Evolutionary conservation across 495 filamentous ascomycete genomes (phyloP), one percentile per base, ranked within the genome.

Genomic region (Sphaerosporella brunnea): DNA sequence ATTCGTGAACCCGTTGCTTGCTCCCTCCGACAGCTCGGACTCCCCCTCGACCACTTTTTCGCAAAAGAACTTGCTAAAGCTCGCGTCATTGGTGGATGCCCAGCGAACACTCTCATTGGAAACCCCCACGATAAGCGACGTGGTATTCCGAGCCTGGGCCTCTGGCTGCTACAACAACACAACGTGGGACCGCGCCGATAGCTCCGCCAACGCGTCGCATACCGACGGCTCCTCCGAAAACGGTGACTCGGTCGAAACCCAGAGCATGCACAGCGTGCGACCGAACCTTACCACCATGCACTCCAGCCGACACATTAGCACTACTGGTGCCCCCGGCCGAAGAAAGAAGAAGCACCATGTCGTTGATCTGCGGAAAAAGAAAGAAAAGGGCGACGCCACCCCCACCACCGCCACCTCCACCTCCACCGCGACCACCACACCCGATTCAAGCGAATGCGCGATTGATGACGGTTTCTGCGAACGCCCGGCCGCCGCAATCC

Each of bases 111-210:
- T 95, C 23, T 90, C 85, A 13, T 64, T 95, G 0, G 84, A 87
- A 53, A 94, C 88, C 9, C 82, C 86, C 0, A 72, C 73, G 10
- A 82, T 95, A 36, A 66, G 74, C 38, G 82, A 94, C 61, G 79
- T 80, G 3, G 75, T 96, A 18, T 94, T 88, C 60, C 73, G 90
- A 37, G 90, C 88, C 23, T 93, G 86, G 84, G 82, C 87, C 9
- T 59, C 55, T 5, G 79, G 81, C 34, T 23, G 32, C 8, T 49
- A 36, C 11, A 50, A 48, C 18, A 28, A 48, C n/a, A 13, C 37
- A 15, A 48, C 43, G n/a, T 69, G 74, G 36, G 88, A 95, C 38
- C 68, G 75, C 28, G 67, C 69, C 23, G 68, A 74, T 3, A 66
- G 8, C 16, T 25, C 11, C 39, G 21, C 7, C 10, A 43, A 43